Conservation (phyloP, 177 flowering plant species). For the Telopea speciosissima region DNA sequence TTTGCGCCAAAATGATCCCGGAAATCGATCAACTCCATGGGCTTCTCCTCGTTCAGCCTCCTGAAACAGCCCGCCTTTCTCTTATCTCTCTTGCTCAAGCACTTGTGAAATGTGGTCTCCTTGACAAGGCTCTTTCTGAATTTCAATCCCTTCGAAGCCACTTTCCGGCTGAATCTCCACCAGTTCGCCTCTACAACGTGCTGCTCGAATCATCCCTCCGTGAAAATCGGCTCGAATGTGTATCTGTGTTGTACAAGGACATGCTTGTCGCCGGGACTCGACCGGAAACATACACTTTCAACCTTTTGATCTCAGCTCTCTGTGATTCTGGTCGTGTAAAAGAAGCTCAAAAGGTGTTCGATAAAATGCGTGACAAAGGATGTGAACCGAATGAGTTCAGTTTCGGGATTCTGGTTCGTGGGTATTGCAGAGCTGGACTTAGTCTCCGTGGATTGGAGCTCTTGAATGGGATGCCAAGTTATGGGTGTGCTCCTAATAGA, state of each 20-base stretch:
- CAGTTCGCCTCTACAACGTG: constrained; percentile 50
- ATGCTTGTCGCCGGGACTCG: constrained; percentile 47
- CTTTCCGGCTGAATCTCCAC: constrained; percentile 47
- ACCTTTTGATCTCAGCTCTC: constrained; percentile 53
- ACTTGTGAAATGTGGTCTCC: constrained; percentile 37
- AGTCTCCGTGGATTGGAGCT: constrained; percentile 42
- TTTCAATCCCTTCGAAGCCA: constrained; percentile 48
- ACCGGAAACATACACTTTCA: constrained; percentile 75
- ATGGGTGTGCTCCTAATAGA: constrained; percentile 44
- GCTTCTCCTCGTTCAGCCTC: constrained; percentile 33
- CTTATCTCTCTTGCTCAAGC: constrained; percentile 29
- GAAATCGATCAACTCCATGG: constrained; percentile 48
- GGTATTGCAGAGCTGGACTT: constrained; percentile 64
- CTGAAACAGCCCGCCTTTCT: constrained; percentile 14
- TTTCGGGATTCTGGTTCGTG: constrained; percentile 79
- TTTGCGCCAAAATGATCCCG: constrained; percentile 44
- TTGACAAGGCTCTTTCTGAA: constrained; percentile 46
- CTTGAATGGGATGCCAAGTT: constrained; percentile 44
- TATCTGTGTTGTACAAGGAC: constrained; percentile 63
- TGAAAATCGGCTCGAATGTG: constrained; percentile 25
- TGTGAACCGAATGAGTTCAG: constrained; percentile 74
- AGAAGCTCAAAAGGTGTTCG: constrained; percentile 70
- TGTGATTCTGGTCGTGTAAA: constrained; percentile 59
- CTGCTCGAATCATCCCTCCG: constrained; percentile 44
- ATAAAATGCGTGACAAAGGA: constrained; percentile 72